Evolutionary conservation across 2,329 filamentous ascomycete genomes (phyloP), one percentile per base, ranked within the genome.

Genomic region (Catunica adiposa): DNA sequence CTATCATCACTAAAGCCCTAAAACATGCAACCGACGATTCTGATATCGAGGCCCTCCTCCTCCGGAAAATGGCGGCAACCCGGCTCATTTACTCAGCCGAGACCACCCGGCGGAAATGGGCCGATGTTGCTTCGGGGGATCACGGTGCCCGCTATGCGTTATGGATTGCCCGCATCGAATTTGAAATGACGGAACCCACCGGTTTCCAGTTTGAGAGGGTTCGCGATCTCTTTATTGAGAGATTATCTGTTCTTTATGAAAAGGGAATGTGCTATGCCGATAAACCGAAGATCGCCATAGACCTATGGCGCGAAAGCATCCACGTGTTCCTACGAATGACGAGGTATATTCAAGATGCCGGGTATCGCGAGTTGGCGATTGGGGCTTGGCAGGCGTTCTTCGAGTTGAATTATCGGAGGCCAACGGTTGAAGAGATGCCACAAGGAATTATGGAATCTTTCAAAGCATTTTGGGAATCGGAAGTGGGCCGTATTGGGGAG

Each of bases 371-470:
- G 64, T 71, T 86, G 29, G 83, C 87, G 1, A 71, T 86, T 2
- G 87, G 83, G 8, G 74, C 84, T 3, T 96, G 90, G 89, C 90
- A 97, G 68, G 85, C 80, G 4, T 62, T 85, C 1, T 68, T 96
- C 0, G 90, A 96, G 63, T 72, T 84, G 54, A 80, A 78, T 17
- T 76, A 88, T 58, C 80, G 79, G 72, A 72, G 2, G 80, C 84
- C 2, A 15, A 9, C 11, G 48, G 14, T 31, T 8, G 8, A 17
- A 15, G n/a, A 2, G 55, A 62, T n/a, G 50, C 23, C 44, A 17
- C n/a, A 52, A 25, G 29, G 26, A 9, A 26, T 61, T 60, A n/a
- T 50, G 61, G 8, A 60, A 61, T 3, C 52, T 29, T 29, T 38
- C 54, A 9, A 22, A 3, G 57, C 82, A 1, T 95, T 92, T 60